Evolutionary conservation across 2,329 filamentous ascomycete species (phyloP).

Genomic region (Sclerotiophoma versabilis): DNA sequence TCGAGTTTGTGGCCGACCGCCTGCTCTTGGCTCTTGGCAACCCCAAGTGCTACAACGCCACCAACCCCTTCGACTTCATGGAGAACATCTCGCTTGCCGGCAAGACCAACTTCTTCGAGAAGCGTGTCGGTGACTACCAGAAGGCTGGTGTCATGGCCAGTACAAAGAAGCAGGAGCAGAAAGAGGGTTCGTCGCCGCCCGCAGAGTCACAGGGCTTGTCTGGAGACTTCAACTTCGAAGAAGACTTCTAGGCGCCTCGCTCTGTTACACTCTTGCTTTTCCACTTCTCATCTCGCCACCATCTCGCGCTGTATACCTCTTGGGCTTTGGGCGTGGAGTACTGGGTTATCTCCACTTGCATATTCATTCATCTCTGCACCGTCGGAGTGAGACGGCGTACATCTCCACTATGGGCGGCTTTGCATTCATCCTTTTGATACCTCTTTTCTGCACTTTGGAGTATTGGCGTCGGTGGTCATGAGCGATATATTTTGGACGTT

Average conservation of each 20-base stretch:
- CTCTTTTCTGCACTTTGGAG: constrained; percentile 27
- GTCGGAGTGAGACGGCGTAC: constrained; percentile 34
- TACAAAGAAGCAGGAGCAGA: constrained; percentile 73
- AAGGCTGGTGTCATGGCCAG: constrained; percentile 98
- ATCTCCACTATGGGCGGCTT: constrained; percentile 1
- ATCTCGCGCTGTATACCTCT: constrained; percentile 38
- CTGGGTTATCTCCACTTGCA: constrained; percentile 30
- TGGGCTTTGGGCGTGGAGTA: constrained; percentile 31
- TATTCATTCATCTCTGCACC: constrained; percentile 43
- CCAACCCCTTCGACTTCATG: constrained; percentile 99
- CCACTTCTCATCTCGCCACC: constrained; percentile 23
- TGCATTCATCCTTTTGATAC: constrained; percentile 17
- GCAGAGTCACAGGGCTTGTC: constrained; percentile 54
- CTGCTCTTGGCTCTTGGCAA: constrained; percentile 93
- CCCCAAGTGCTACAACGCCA: constrained; percentile 87
- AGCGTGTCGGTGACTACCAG: constrained; percentile 99
- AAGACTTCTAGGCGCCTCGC: constrained; percentile 79
- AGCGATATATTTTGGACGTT: constrained; percentile 17
- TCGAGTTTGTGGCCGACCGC: constrained; percentile 98
- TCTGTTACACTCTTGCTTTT: constrained; percentile 21
- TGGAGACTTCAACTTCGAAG: constrained; percentile 91
- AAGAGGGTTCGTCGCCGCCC: constrained; percentile 53
- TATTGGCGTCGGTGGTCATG: constrained; percentile 23
- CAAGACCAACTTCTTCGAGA: constrained; percentile 99
- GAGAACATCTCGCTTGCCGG: constrained; percentile 98